Base-by-base conservation (phyloP, 768 basidiomycete species). In the Coprinopsis strossmayeri region DNA sequence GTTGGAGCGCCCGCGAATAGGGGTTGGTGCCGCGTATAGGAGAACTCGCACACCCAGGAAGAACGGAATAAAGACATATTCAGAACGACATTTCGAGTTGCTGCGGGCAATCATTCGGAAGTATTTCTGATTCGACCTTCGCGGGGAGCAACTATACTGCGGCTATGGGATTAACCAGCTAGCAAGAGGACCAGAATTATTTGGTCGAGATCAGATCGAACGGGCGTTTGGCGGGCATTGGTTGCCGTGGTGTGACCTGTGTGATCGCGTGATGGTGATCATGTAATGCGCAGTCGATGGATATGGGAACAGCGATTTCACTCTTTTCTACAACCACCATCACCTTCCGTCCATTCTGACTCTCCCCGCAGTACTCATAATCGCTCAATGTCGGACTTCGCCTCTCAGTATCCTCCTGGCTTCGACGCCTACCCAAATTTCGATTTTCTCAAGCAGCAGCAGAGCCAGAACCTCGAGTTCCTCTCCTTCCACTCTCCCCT, bases 401-500 rank as follows among this genome's bases (percentile, higher is more conserved):
- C 59, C 53, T 50, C 56, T 52, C 54, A 46, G 48, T 60, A 59
- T 52, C 49, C 57, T 44, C 60, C 63, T 59, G 54, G 57, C 53
- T 64, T 61, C 51, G 64, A 68, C 51, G 50, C 64, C 39, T 67
- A 60, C 63, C 34, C 50, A 10, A 61, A 59, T 55, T 57, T 61
- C 46, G 68, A 70, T 56, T 64, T 68, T 57, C 60, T 55, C 34
- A 67, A 69, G 54, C 58, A 62, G 53, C 63, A 58, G 23, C 53
- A 76, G 60, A 69, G 69, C 42, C 49, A 45, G 42, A 45, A 50
- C 66, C 70, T 79, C 63, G 79, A 79, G 66, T 83, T 84, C 71
- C 73, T 79, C 68, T 82, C 81, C 62, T 82, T 83, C 68, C 78
- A 79, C 59, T 73, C 77, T 53, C 76, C 80, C 56, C 70, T 78